phyloP scores from a whole-genome alignment of 768 basidiomycete genomes.

The Tylopilus sp. region DNA sequence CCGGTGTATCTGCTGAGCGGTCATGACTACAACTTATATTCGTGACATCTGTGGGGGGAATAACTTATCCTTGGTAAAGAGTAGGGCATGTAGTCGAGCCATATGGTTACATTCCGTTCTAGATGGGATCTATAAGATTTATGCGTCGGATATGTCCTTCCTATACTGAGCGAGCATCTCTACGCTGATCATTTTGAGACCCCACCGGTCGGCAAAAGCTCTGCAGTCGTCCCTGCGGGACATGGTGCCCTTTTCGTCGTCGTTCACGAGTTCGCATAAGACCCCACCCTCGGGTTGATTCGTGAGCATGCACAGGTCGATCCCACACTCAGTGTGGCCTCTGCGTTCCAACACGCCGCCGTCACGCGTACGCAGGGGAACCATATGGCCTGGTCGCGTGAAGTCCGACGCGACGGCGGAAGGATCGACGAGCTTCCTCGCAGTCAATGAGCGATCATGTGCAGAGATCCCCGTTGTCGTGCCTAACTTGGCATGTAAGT shows the following conservation, averaged over 20 bases:
- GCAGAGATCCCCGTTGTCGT: slow-evolving; percentile 97
- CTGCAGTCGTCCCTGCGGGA: slow-evolving; percentile 92
- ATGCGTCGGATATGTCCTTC: background rate
- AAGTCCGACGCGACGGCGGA: slow-evolving; percentile 62
- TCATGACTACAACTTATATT: too few relatives aligned
- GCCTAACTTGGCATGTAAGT: slow-evolving; percentile 40
- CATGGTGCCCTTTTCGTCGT: slow-evolving; percentile 86
- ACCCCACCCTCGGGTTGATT: slow-evolving; percentile 63
- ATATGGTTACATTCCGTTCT: too few relatives aligned
- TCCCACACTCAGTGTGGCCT: slow-evolving; percentile 90
- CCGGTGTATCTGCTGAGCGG: too few relatives aligned
- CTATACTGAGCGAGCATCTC: slow-evolving; percentile 66
- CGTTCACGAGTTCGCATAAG: slow-evolving; percentile 94
- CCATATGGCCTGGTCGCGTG: slow-evolving; percentile 91
- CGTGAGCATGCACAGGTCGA: slow-evolving; percentile 83
- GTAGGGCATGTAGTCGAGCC: too few relatives aligned
- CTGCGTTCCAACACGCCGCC: slow-evolving; percentile 85
- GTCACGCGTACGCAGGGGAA: slow-evolving; percentile 81
- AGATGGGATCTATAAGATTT: background rate
- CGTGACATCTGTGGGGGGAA: too few relatives aligned
- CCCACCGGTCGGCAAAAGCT: slow-evolving; percentile 85
- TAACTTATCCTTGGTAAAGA: too few relatives aligned
- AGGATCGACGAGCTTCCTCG: slow-evolving; percentile 71
- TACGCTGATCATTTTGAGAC: slow-evolving; percentile 91
- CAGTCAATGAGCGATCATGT: slow-evolving; percentile 88